Percentiles rank a stretch among this genome's conserved stretches.
phyloP scores from a whole-genome alignment of 2,329 filamentous ascomycete genomes.

The Corinectria fuckeliana region DNA sequence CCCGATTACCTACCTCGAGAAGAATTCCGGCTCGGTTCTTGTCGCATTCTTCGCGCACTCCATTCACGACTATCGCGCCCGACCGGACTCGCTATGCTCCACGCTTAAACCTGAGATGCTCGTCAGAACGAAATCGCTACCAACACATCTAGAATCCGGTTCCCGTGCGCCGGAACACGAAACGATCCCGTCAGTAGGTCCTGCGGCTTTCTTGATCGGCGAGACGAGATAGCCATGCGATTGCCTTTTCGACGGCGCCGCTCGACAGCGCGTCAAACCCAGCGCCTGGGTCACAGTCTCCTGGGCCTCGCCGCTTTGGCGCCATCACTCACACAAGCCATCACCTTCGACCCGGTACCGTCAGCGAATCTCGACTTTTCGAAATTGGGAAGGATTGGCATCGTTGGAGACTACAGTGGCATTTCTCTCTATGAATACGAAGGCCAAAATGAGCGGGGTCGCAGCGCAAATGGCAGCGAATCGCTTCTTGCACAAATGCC shows the following conservation, averaged over 20 bases:
- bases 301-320: constrained; percentile 51
- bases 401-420: constrained; percentile 89
- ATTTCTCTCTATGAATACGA: constrained; percentile 89
- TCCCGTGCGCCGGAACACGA: constrained; percentile 14
- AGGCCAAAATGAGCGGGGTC: constrained; percentile 74
- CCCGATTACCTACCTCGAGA: background rate
- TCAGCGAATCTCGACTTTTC: constrained; percentile 78
- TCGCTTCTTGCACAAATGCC: constrained; percentile 83
- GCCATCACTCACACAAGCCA: constrained; percentile 53
- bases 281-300: constrained; percentile 41
- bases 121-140: constrained; percentile 22
- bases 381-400: constrained; percentile 79
- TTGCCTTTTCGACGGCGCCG: constrained; percentile 52
- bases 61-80: constrained; percentile 25
- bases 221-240: constrained; percentile 53
- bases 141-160: constrained; percentile 19
- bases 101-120: constrained; percentile 41
- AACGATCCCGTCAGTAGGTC: constrained; percentile 7
- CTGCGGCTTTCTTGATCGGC: constrained; percentile 21
- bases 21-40: background rate
- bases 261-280: constrained; percentile 46
- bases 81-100: constrained; percentile 37
- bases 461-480: constrained; percentile 78
- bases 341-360: constrained; percentile 68
- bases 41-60: constrained; percentile 12